Conservation (phyloP, 169 alveolate genomes). For the Sarcocystis neurona region DNA sequence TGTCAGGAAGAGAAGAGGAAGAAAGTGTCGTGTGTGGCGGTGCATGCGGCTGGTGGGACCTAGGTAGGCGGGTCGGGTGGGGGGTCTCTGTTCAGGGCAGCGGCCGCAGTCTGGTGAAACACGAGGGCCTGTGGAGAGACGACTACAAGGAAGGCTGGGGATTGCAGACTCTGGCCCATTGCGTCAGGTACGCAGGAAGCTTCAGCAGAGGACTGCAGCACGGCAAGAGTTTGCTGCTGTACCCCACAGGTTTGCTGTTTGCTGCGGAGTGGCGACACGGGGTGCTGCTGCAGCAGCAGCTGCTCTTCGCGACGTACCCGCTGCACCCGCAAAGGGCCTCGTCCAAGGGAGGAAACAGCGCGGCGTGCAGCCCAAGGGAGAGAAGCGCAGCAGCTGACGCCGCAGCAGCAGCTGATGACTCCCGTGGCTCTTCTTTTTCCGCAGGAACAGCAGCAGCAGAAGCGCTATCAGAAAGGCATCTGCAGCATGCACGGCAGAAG, state of each 20-base stretch:
- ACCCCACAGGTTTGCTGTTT: conserved; percentile 68
- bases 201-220: conserved; percentile 63
- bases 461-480: background rate
- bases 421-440: too few relatives aligned
- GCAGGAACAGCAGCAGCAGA: background rate
- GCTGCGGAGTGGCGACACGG: conserved; percentile 72
- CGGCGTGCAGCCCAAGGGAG: background rate
- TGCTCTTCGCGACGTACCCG: conserved; percentile 54
- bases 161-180: conserved; percentile 66
- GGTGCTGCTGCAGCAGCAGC: conserved; percentile 49
- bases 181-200: conserved; percentile 67
- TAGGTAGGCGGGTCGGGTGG: conserved; percentile 70
- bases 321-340: background rate
- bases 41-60: conserved; percentile 64
- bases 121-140: conserved; percentile 71
- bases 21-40: conserved; percentile 17
- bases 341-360: background rate
- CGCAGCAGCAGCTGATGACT: conserved; percentile 13
- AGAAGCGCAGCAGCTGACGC: background rate
- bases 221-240: conserved; percentile 69
- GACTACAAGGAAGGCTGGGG: conserved; percentile 70
- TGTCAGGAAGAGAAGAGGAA: too few relatives aligned
- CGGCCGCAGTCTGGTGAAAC: conserved; percentile 42
- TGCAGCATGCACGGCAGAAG: background rate
- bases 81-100: conserved; percentile 70